Percentiles rank a stretch among this genome's conserved stretches.
These are phyloP conservation scores for Fusarium phyllophilum DNA, from an alignment of 2,329 filamentous ascomycete species.

Conservation along the genomic window DNA sequence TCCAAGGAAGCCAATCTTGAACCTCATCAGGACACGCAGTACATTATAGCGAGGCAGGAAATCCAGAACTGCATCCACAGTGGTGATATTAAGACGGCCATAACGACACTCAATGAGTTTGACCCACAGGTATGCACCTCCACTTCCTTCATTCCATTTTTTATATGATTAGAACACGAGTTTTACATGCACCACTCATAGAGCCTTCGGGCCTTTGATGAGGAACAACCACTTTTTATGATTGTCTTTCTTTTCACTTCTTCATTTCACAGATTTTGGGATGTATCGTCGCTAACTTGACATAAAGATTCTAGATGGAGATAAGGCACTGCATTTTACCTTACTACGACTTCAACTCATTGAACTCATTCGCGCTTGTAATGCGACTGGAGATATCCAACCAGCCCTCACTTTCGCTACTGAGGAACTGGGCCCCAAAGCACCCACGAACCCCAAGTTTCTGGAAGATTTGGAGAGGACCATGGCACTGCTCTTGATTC, in stretches of 20 bases:
- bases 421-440: slow-evolving; percentile 85
- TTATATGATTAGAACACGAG: slow-evolving; percentile 87
- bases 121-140: slow-evolving; percentile 83
- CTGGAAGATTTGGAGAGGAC: slow-evolving; percentile 89
- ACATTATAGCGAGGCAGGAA: slow-evolving; percentile 80
- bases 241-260: slow-evolving; percentile 34
- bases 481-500: slow-evolving; percentile 91
- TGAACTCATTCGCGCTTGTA: slow-evolving; percentile 87
- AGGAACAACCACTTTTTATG: slow-evolving; percentile 75
- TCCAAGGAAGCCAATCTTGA: slow-evolving; percentile 91
- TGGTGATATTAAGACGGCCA: slow-evolving; percentile 86
- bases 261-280: neutral
- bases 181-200: slow-evolving; percentile 99
- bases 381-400: slow-evolving; percentile 75
- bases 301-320: slow-evolving; percentile 82
- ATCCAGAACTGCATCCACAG: slow-evolving; percentile 87
- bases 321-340: slow-evolving; percentile 87
- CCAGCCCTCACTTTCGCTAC: slow-evolving; percentile 89
- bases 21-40: slow-evolving; percentile 75
- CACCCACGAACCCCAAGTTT: slow-evolving; percentile 82
- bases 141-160: slow-evolving; percentile 49
- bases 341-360: slow-evolving; percentile 91
- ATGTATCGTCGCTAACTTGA: slow-evolving; percentile 18
- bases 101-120: slow-evolving; percentile 87
- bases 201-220: slow-evolving; percentile 87